These are phyloP conservation scores for Heliamphora pulchella DNA, from an alignment of 179 eudicot species.

Conservation along the genomic window DNA sequence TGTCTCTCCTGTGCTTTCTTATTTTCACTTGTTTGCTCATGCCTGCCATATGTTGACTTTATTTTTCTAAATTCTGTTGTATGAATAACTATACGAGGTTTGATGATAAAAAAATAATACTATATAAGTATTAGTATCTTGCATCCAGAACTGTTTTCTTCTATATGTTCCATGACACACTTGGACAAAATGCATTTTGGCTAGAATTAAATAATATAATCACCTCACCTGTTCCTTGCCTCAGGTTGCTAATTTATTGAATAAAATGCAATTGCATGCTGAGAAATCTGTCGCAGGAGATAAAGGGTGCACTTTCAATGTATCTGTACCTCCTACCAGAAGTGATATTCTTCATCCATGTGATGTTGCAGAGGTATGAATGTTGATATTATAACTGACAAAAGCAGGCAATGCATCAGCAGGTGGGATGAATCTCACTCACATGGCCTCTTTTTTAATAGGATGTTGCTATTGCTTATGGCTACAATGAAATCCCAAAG, in stretches of 20 bases:
- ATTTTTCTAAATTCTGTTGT: background rate
- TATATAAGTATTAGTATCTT: background rate
- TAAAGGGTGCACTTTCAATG: constrained; percentile 33
- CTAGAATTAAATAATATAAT: background rate
- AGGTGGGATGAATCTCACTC: background rate
- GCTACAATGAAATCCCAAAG: constrained; percentile 84
- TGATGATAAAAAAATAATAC: background rate
- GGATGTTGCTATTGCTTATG: constrained; percentile 99
- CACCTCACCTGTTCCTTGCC: constrained; percentile 10
- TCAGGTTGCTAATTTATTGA: constrained; percentile 73
- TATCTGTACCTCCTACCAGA: constrained; percentile 90
- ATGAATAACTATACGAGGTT: background rate
- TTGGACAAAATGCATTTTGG: background rate
- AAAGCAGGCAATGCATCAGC: background rate
- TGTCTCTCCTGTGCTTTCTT: background rate
- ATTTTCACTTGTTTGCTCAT: background rate
- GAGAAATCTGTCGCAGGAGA: constrained; percentile 37
- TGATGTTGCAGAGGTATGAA: constrained; percentile 87
- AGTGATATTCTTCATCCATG: constrained; percentile 98
- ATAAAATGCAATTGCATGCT: constrained; percentile 83
- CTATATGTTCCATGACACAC: background rate
- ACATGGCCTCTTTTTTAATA: constrained; percentile 13
- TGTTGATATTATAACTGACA: background rate
- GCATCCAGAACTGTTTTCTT: background rate
- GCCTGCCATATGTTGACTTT: background rate